A percentile compares a stretch with the other conserved stretches of the same genome.
These are phyloP conservation scores for Drechslera avenae DNA, from an alignment of 2,329 filamentous ascomycete species.

Conservation along the genomic window DNA sequence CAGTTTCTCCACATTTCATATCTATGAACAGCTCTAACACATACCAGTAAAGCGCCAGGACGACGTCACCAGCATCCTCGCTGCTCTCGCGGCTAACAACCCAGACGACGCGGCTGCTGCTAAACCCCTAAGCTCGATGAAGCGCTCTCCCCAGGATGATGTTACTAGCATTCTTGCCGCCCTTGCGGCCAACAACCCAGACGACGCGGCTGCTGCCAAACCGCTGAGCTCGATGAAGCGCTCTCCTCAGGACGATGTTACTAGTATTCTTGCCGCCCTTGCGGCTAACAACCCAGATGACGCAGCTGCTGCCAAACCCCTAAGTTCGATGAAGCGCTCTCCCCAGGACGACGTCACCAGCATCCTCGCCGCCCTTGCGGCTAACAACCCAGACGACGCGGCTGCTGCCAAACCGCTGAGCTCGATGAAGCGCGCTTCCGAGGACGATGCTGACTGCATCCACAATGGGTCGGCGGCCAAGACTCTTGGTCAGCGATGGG, in stretches of 20 bases:
- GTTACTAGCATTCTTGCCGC: constrained; percentile 27
- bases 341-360: constrained; percentile 10
- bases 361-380: constrained; percentile 27
- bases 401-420: constrained; percentile 10
- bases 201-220: constrained; percentile 23
- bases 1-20: neutral
- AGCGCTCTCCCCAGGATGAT: constrained; percentile 18
- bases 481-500: too few relatives aligned
- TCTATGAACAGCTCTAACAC: constrained; percentile 1
- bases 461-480: constrained; percentile 26
- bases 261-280: constrained; percentile 30
- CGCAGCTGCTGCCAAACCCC: neutral
- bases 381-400: constrained; percentile 30
- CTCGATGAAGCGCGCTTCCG: constrained; percentile 7
- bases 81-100: constrained; percentile 33
- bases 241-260: constrained; percentile 23
- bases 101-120: constrained; percentile 7
- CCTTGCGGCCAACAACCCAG: constrained; percentile 27
- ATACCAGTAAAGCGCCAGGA: constrained; percentile 23
- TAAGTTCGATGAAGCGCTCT: constrained; percentile 16
- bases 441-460: constrained; percentile 23
- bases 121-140: neutral
- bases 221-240: neutral
- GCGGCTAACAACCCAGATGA: too few relatives aligned
- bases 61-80: constrained; percentile 29